Base-by-base conservation (phyloP, 345 rosid genomes). In the Gossypium arboreum region DNA sequence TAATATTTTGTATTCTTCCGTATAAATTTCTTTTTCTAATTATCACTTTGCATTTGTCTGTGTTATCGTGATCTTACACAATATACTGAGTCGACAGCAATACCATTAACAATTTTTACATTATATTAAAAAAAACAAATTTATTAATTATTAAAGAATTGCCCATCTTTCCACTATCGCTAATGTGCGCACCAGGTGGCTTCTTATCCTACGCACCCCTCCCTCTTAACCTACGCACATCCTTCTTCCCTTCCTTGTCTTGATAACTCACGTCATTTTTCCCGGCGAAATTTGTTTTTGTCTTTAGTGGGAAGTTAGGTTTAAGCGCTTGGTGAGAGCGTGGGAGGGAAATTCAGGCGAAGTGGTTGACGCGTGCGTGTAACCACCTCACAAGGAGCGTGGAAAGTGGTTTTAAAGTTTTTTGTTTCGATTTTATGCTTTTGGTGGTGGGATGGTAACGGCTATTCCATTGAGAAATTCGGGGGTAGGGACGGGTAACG, bases 131-230 rank as follows among this genome's bases (percentile, higher is more conserved):
- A 34, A 34, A 34, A 4, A 12, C 11, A 54, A 54, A 54, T 54
- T 54, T 54, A 17, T 54, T 54, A 52, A 52, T n/a, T 52, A 52
- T 52, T 16, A 60, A 17, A 64, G 41, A 39, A 59, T 67, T 39
- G 81, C 68, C 78, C 78, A 80, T 39, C 76, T 34, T 80, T 75
- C 85, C 89, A 87, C 84, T 73, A 73, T 12, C 48, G 52, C 77
- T 81, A 78, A 60, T 73, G 66, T 82, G 87, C 84, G 81, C 81
- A 74, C 79, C 79, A 66, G 67, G 78, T 83, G 43, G 78, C 56
- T 6, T 45, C 73, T 80, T 80, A 73, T 57, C 82, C 71, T 73
- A 41, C 55, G 79, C 75, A 55, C 43, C 55, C 17, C 4, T 50
- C 1, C 55, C 15, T 13, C 66, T 83, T 76, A 76, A 15, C 81